A percentile compares a stretch with the other conserved stretches of the same genome.
These are phyloP conservation scores for Salix exigua DNA, from an alignment of 345 rosid species.

Conservation along the genomic window DNA sequence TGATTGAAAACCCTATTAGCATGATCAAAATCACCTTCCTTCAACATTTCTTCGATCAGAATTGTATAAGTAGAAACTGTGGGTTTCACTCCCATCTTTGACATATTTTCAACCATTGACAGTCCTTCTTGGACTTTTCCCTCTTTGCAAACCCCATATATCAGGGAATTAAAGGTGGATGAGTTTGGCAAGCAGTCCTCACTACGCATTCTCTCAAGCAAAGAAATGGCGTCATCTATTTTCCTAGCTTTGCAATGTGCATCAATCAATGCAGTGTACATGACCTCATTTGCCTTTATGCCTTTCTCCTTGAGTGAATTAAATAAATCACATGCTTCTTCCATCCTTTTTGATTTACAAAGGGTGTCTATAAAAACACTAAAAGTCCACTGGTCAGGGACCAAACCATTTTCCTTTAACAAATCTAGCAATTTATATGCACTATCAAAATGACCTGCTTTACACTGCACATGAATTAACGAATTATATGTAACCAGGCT, in stretches of 20 bases:
- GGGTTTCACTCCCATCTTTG: constrained; percentile 44
- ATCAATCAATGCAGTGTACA: constrained; percentile 80
- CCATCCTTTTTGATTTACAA: constrained; percentile 63
- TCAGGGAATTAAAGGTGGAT: constrained; percentile 66
- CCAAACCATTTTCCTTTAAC: constrained; percentile 54
- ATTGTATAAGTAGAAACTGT: constrained; percentile 63
- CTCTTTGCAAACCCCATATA: constrained; percentile 64
- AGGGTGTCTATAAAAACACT: constrained; percentile 58
- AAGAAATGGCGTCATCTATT: constrained; percentile 44
- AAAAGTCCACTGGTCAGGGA: constrained; percentile 75
- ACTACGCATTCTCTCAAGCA: constrained; percentile 56
- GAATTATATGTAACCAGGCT: constrained; percentile 61
- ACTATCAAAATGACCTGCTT: constrained; percentile 60
- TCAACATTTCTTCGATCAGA: constrained; percentile 54
- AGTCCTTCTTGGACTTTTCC: constrained; percentile 50
- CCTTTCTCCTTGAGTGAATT: constrained; percentile 71
- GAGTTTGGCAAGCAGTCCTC: constrained; percentile 61
- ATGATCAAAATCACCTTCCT: constrained; percentile 56
- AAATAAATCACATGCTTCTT: constrained; percentile 61
- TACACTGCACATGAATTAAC: constrained; percentile 73
- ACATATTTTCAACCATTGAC: constrained; percentile 48
- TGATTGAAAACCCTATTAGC: constrained; percentile 48
- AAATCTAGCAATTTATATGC: constrained; percentile 66
- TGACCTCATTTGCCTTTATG: constrained; percentile 63
- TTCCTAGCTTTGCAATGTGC: constrained; percentile 71